Evolutionary conservation across 83 land plant genomes (phyloP).

Genomic region (Isoetes engelmannii): DNA sequence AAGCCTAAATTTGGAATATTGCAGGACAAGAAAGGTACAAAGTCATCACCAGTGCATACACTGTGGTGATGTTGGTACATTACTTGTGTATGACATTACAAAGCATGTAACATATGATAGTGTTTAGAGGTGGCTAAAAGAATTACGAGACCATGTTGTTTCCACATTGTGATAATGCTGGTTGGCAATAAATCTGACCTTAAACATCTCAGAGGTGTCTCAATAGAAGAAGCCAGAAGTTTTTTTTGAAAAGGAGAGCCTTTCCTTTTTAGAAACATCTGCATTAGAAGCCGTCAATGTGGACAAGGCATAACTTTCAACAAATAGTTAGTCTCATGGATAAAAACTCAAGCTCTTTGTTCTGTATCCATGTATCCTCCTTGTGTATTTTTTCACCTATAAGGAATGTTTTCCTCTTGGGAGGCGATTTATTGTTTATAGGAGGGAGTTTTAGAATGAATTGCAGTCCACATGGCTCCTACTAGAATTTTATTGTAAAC

Average conservation of each 20-base stretch:
- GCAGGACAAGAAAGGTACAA: too few species aligned
- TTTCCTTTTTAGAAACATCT: constrained; percentile 12
- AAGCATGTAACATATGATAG: constrained; percentile 18
- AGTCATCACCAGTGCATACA: too few species aligned
- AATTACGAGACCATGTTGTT: constrained; percentile 18
- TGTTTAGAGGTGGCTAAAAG: constrained; percentile 22
- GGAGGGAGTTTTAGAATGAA: too few species aligned
- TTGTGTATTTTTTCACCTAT: too few species aligned
- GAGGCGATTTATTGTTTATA: too few species aligned
- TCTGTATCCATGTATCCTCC: too few species aligned
- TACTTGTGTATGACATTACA: constrained; percentile 22
- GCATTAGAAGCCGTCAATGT: constrained; percentile 12
- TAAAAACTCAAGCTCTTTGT: too few species aligned
- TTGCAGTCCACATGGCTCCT: too few species aligned
- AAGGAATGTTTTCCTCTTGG: too few species aligned
- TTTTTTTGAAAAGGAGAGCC: constrained; percentile 7
- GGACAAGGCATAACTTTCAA: constrained; percentile 16
- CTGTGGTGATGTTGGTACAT: constrained; percentile 18
- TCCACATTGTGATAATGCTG: constrained; percentile 25
- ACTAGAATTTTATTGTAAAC: too few species aligned
- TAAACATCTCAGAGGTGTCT: constrained; percentile 17
- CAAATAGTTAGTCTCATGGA: too few species aligned
- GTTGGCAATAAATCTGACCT: constrained; percentile 21
- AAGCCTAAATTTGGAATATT: too few species aligned
- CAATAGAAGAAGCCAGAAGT: constrained; percentile 8